A percentile compares a stretch with the other conserved stretches of the same genome.
Conservation (phyloP, 2,329 filamentous ascomycete genomes). For the Penicillium fuscoglaucum region DNA sequence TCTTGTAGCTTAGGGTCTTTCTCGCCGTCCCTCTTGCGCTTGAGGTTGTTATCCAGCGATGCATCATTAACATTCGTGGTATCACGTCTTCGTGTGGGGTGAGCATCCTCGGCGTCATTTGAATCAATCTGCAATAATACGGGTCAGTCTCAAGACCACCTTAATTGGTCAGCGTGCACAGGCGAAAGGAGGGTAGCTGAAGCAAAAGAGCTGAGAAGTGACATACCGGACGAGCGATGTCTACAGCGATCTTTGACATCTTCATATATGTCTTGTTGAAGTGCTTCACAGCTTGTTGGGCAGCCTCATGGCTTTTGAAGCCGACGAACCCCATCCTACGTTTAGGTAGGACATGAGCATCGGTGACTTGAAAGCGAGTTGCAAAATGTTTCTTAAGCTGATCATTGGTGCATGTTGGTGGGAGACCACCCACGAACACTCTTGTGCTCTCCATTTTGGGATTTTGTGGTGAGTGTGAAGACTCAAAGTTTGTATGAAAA, state of each 20-base stretch:
- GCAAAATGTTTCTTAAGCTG: conserved; percentile 90
- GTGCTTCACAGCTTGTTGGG: conserved; percentile 81
- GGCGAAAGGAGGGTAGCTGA: conserved; percentile 23
- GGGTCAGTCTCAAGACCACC: conserved; percentile 44
- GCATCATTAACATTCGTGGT: conserved; percentile 20
- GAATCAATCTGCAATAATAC: conserved; percentile 42
- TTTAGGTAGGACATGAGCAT: conserved; percentile 86
- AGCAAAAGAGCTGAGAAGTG: conserved; percentile 13
- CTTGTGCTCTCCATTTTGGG: conserved; percentile 71
- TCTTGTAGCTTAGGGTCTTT: conserved; percentile 81
- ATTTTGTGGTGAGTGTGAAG: conserved; percentile 25
- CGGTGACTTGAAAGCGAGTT: conserved; percentile 74
- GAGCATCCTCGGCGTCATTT: conserved; percentile 31
- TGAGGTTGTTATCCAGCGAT: conserved; percentile 33
- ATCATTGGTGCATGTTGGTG: conserved; percentile 78
- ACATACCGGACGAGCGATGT: conserved; percentile 78
- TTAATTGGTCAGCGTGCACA: conserved; percentile 41
- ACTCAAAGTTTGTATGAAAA: conserved; percentile 12
- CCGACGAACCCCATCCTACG: conserved; percentile 94
- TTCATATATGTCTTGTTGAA: conserved; percentile 95
- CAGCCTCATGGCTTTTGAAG: conserved; percentile 80
- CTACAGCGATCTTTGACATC: conserved; percentile 90
- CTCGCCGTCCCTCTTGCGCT: conserved; percentile 50
- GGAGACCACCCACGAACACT: conserved; percentile 71
- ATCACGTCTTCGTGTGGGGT: conserved; percentile 27